phyloP scores from a whole-genome alignment of 2,329 filamentous ascomycete species.

The Hypoxylon sp. region DNA sequence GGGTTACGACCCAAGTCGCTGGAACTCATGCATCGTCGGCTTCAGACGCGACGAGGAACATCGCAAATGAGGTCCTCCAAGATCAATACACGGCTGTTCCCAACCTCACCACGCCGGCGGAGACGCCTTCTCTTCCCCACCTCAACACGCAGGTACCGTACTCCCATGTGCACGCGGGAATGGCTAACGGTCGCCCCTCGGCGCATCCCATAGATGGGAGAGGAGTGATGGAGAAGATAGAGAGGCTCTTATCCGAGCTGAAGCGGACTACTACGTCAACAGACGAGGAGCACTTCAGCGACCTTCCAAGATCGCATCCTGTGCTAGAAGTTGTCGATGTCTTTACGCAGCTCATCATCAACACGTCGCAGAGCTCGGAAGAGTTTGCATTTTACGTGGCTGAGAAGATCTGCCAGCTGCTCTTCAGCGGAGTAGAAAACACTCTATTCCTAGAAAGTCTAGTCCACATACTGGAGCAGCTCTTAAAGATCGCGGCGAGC shows the following conservation, averaged over 20 bases:
- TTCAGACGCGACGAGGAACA: slow-evolving; percentile 67
- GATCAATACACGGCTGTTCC: slow-evolving; percentile 67
- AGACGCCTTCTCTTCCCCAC: slow-evolving; percentile 64
- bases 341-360: slow-evolving; percentile 68
- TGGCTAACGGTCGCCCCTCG: slow-evolving; percentile 61
- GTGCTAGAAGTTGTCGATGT: slow-evolving; percentile 70
- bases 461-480: slow-evolving; percentile 67
- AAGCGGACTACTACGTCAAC: slow-evolving; percentile 61
- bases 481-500: slow-evolving; percentile 63
- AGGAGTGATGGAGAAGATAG: slow-evolving; percentile 61
- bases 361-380: slow-evolving; percentile 67
- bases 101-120: slow-evolving; percentile 65
- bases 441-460: slow-evolving; percentile 67
- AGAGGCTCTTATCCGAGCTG: slow-evolving; percentile 66
- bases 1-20: slow-evolving; percentile 64
- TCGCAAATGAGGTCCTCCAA: slow-evolving; percentile 70
- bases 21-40: slow-evolving; percentile 64
- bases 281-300: slow-evolving; percentile 66
- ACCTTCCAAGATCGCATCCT: slow-evolving; percentile 64
- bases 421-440: slow-evolving; percentile 62
- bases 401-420: slow-evolving; percentile 64
- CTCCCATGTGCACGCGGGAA: slow-evolving; percentile 57
- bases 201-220: slow-evolving; percentile 59
- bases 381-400: slow-evolving; percentile 66
- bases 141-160: slow-evolving; percentile 64